Conservation (phyloP, 1,284 basidiomycete species). For the Cutaneotrichosporon curvatum region DNA sequence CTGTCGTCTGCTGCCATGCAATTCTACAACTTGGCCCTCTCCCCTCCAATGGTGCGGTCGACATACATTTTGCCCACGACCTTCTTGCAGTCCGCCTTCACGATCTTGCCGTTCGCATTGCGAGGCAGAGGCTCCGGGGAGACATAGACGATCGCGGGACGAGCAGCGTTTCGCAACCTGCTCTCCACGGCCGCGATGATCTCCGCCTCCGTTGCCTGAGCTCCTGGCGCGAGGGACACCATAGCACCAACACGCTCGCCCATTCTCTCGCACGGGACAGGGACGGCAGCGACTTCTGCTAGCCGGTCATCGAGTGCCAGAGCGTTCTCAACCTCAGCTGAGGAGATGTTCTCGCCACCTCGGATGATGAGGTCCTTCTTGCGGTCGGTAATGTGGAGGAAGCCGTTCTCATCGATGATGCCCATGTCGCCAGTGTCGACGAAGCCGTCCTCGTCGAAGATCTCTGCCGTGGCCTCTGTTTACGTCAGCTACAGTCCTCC, state of each 20-base stretch:
- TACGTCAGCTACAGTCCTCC: constrained; percentile 21
- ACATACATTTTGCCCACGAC: constrained; percentile 12
- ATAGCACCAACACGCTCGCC: constrained; percentile 38
- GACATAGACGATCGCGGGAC: constrained; percentile 13
- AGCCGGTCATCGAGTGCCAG: constrained; percentile 29
- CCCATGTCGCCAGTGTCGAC: constrained; percentile 39
- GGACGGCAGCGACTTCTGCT: constrained; percentile 32
- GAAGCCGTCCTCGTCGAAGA: constrained; percentile 28
- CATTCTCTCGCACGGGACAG: constrained; percentile 30
- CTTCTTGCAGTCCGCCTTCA: constrained; percentile 13
- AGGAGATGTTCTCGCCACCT: constrained; percentile 40
- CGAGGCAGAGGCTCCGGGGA: constrained; percentile 5
- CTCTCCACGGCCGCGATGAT: constrained; percentile 7
- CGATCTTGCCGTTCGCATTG: constrained; percentile 16
- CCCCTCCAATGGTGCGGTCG: not conserved
- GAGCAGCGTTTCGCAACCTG: constrained; percentile 11
- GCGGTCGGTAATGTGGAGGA: constrained; percentile 36
- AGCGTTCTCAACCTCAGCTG: constrained; percentile 38
- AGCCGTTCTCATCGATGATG: constrained; percentile 32
- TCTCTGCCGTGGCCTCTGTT: constrained; percentile 12
- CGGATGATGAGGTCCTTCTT: constrained; percentile 40
- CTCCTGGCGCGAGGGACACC: constrained; percentile 22
- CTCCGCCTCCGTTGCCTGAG: constrained; percentile 2
- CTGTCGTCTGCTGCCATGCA: too few species aligned
- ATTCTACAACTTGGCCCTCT: not conserved